phyloP scores from a whole-genome alignment of 2,329 filamentous ascomycete genomes.

The Dactylellina cionopaga region DNA sequence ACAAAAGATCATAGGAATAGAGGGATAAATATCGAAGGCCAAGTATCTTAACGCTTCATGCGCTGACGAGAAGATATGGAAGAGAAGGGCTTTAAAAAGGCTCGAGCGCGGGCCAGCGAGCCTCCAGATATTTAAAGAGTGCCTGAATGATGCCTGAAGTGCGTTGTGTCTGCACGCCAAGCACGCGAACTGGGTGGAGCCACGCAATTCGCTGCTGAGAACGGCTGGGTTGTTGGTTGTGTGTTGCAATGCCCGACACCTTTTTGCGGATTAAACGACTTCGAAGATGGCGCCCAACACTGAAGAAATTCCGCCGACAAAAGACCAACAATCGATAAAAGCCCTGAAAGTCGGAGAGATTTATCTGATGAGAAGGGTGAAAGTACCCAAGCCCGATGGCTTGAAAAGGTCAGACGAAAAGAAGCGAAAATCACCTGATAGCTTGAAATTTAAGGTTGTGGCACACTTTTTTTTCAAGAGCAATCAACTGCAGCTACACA shows the following conservation, averaged over 20 bases:
- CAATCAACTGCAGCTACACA: too few species aligned
- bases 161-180: conserved; percentile 18
- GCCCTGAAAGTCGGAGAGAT: too few species aligned
- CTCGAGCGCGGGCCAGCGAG: conserved; percentile 25
- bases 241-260: too few species aligned
- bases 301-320: too few species aligned
- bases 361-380: too few species aligned
- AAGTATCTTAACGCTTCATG: neutral
- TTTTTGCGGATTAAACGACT: too few species aligned
- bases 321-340: too few species aligned
- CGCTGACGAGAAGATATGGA: neutral
- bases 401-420: too few species aligned
- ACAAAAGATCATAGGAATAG: neutral
- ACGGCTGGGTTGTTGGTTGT: conserved; percentile 15
- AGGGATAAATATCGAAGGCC: neutral
- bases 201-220: neutral
- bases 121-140: conserved; percentile 26
- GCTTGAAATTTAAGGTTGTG: too few species aligned
- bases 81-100: neutral
- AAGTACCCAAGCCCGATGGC: neutral
- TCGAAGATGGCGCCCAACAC: too few species aligned
- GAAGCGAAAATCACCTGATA: too few species aligned
- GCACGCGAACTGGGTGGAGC: conserved; percentile 12
- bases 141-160: conserved; percentile 35
- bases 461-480: too few species aligned